phyloP scores from a whole-genome alignment of 139 green algal genomes.

The Chlorella vulgaris region DNA sequence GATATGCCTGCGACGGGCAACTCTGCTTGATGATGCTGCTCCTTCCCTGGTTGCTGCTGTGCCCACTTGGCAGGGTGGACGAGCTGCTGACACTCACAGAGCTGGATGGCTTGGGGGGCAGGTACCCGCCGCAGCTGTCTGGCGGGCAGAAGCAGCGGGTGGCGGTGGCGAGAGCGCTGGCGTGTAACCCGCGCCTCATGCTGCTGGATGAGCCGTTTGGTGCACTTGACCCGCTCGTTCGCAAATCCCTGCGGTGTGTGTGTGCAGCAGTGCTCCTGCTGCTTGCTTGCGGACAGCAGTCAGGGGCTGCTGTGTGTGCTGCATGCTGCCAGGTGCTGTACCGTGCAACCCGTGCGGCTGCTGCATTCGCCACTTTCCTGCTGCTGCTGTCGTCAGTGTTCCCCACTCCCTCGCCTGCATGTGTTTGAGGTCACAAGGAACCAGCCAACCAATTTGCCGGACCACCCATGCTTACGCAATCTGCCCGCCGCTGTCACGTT shows the following conservation, averaged over 20 bases:
- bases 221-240: constrained; percentile 79
- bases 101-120: constrained; percentile 66
- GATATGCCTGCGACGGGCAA: background rate
- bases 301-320: no score
- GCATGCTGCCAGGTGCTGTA: no score
- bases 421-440: no score
- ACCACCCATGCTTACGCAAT: no score
- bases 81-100: constrained; percentile 87
- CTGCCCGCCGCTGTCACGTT: background rate
- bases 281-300: no score
- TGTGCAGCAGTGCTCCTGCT: background rate
- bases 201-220: constrained; percentile 91
- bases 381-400: no score
- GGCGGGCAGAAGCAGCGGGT: constrained; percentile 66
- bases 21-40: background rate
- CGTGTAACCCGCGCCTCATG: constrained; percentile 74
- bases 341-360: no score
- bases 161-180: constrained; percentile 62
- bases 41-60: background rate
- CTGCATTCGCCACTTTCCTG: background rate
- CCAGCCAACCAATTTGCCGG: no score
- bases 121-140: constrained; percentile 78
- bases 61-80: constrained; percentile 48
- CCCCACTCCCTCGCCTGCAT: no score
- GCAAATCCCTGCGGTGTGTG: constrained; percentile 63